Evolutionary conservation across 306 rosid species (phyloP).

Genomic region (Pachyrhizus erosus): DNA sequence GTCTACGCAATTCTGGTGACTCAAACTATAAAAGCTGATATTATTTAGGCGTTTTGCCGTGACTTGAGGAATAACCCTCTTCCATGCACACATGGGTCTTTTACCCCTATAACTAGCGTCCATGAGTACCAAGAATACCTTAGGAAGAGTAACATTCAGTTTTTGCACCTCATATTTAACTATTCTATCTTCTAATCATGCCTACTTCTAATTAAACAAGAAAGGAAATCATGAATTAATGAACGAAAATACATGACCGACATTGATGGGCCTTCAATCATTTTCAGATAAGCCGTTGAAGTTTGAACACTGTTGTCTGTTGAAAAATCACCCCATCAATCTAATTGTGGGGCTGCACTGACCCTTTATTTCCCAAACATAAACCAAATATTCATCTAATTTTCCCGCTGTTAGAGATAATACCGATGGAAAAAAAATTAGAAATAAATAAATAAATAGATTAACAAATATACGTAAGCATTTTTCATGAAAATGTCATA

Average conservation of each 20-base stretch:
- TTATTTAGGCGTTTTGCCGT: background rate
- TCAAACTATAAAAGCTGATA: too few relatives aligned
- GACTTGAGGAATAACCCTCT: background rate
- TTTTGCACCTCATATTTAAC: conserved; percentile 1
- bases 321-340: conserved; percentile 43
- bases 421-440: conserved; percentile 2
- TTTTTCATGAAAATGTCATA: background rate
- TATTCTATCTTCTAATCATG: background rate
- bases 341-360: conserved; percentile 58
- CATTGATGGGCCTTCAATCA: conserved; percentile 49
- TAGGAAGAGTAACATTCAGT: conserved; percentile 5
- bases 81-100: conserved; percentile 37
- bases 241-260: conserved; percentile 43
- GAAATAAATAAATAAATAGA: background rate
- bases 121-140: too few relatives aligned
- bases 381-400: conserved; percentile 36
- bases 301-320: conserved; percentile 31
- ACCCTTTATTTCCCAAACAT: conserved; percentile 44
- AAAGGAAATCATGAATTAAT: conserved; percentile 44
- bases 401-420: conserved; percentile 1
- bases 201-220: conserved; percentile 20
- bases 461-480: background rate
- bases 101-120: background rate
- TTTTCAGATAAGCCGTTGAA: conserved; percentile 49
- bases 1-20: background rate